phyloP scores from a whole-genome alignment of 495 filamentous ascomycete genomes.

The Aspergillus mulundensis region DNA sequence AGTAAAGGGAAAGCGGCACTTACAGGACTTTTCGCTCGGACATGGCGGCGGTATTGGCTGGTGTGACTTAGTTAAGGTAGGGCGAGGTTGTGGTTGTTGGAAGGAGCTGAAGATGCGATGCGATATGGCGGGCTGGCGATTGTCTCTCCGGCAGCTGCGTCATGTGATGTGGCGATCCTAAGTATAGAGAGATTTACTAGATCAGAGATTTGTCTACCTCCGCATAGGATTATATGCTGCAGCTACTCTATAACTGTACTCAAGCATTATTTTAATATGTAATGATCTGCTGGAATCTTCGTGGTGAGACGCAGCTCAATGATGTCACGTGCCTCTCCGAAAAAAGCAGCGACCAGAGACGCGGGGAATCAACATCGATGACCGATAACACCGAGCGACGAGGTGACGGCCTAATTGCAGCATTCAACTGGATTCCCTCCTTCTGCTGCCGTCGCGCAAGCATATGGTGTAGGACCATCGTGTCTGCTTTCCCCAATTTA shows the following conservation, averaged over 20 bases:
- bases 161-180: slow-evolving; percentile 6
- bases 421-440: not conserved
- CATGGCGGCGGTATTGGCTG: slow-evolving; percentile 50
- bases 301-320: no score
- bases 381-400: not conserved
- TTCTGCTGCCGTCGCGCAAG: not conserved
- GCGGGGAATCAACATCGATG: not conserved
- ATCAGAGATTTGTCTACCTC: no score
- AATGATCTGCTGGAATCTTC: no score
- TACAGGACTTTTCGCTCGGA: slow-evolving; percentile 62
- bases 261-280: no score
- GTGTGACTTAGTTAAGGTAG: not conserved
- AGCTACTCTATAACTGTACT: no score
- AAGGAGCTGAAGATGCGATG: not conserved
- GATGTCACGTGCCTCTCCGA: not conserved
- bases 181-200: not conserved
- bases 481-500: not conserved
- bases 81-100: not conserved
- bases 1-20: not conserved
- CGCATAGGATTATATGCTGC: no score
- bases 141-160: not conserved
- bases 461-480: not conserved
- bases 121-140: not conserved
- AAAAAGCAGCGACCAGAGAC: not conserved
- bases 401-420: not conserved